phyloP scores from a whole-genome alignment of 331 rosid species.

The Quercus tomentella region DNA sequence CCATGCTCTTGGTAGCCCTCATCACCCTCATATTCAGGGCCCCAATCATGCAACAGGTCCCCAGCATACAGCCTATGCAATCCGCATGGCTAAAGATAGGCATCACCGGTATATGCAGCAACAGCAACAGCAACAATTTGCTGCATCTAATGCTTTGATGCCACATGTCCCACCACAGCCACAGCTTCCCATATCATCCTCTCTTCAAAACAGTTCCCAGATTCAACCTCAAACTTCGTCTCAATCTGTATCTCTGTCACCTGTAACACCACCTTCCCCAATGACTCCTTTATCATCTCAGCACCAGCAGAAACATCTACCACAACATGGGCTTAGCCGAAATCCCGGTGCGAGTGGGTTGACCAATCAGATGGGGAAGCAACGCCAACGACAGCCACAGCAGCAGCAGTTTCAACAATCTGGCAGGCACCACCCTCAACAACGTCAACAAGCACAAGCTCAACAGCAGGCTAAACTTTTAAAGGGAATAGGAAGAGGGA shows the following conservation, averaged over 20 bases:
- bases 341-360: slow-evolving; percentile 63
- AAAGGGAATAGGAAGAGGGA: slow-evolving; percentile 88
- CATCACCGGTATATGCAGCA: slow-evolving; percentile 65
- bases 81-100: slow-evolving; percentile 69
- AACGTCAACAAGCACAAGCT: slow-evolving; percentile 63
- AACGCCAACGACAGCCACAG: slow-evolving; percentile 55
- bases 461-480: slow-evolving; percentile 73
- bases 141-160: slow-evolving; percentile 61
- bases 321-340: slow-evolving; percentile 73
- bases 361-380: slow-evolving; percentile 73
- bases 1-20: slow-evolving; percentile 59
- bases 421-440: slow-evolving; percentile 90
- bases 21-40: slow-evolving; percentile 75
- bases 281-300: slow-evolving; percentile 63
- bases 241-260: slow-evolving; percentile 57
- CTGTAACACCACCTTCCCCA: slow-evolving; percentile 67
- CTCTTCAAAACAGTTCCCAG: slow-evolving; percentile 67
- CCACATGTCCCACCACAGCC: slow-evolving; percentile 66
- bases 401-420: slow-evolving; percentile 77
- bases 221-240: slow-evolving; percentile 63
- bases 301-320: slow-evolving; percentile 77
- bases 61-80: slow-evolving; percentile 71
- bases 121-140: slow-evolving; percentile 68
- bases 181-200: slow-evolving; percentile 69
- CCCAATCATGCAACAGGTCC: slow-evolving; percentile 59